Conservation (phyloP, 2,329 filamentous ascomycete species). For the Dendrostoma leiphaemia region DNA sequence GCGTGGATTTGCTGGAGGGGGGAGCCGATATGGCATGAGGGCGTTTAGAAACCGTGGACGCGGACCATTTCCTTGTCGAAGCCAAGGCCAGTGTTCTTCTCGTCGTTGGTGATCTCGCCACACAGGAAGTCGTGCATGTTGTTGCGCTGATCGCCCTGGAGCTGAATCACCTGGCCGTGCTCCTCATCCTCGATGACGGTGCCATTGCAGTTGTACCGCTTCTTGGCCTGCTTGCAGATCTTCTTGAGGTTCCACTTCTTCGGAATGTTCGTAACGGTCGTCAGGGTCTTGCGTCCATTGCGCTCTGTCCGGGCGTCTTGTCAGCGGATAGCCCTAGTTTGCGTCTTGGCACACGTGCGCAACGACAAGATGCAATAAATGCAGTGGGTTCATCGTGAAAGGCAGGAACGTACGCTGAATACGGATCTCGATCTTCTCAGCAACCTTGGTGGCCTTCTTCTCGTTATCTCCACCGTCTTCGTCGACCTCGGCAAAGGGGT, state of each 20-base stretch:
- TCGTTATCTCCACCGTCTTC: conserved; percentile 83
- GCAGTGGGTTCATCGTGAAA: neutral
- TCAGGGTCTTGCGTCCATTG: conserved; percentile 99
- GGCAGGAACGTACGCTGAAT: conserved; percentile 84
- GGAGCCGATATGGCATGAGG: conserved; percentile 14
- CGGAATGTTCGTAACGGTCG: conserved; percentile 96
- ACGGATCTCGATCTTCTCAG: conserved; percentile 99
- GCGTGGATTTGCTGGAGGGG: conserved; percentile 1
- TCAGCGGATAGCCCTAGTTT: neutral
- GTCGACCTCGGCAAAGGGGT: conserved; percentile 99
- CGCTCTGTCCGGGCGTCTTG: conserved; percentile 66
- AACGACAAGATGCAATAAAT: neutral
- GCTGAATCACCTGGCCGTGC: conserved; percentile 99
- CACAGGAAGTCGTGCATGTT: conserved; percentile 97
- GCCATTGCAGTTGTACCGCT: conserved; percentile 93
- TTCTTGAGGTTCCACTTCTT: conserved; percentile 99
- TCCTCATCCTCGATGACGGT: conserved; percentile 94
- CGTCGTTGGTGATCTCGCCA: conserved; percentile 67
- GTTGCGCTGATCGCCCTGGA: conserved; percentile 98
- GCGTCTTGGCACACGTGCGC: neutral
- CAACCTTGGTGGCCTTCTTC: conserved; percentile 63
- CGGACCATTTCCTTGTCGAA: conserved; percentile 97
- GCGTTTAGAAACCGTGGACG: conserved; percentile 49
- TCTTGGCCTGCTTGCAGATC: conserved; percentile 99
- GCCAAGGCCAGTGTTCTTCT: conserved; percentile 61